Evolutionary conservation across 805 yeast genomes (phyloP).

Genomic region (Candida maris): DNA sequence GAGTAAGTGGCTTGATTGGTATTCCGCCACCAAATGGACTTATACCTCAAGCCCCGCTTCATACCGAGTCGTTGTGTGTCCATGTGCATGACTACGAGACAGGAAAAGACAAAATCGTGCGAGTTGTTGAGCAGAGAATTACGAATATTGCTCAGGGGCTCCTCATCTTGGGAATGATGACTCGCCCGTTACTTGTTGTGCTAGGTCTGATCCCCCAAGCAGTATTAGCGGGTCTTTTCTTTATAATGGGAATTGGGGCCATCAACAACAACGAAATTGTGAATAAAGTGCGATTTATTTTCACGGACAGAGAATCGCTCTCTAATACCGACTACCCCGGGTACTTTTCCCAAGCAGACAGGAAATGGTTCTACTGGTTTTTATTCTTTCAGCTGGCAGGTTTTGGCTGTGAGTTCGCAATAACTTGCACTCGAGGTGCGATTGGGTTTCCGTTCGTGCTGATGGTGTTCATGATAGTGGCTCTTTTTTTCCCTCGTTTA

Average conservation of each 20-base stretch:
- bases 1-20: conserved; percentile 81
- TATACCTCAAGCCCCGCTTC: conserved; percentile 96
- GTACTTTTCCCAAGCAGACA: conserved; percentile 26
- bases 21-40: conserved; percentile 95
- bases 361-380: conserved; percentile 54
- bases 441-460: conserved; percentile 91
- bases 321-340: conserved; percentile 16
- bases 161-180: conserved; percentile 81
- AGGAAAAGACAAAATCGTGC: conserved; percentile 32
- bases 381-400: conserved; percentile 59
- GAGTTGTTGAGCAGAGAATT: conserved; percentile 85
- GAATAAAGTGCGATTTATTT: conserved; percentile 56
- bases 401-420: conserved; percentile 76
- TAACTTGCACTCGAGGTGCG: conserved; percentile 84
- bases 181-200: conserved; percentile 78
- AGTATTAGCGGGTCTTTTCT: conserved; percentile 86
- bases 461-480: conserved; percentile 63
- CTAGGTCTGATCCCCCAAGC: conserved; percentile 88
- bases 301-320: conserved; percentile 49
- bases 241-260: conserved; percentile 88
- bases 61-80: conserved; percentile 72
- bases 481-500: conserved; percentile 57
- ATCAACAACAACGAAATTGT: conserved; percentile 64
- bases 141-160: conserved; percentile 85
- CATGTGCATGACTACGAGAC: conserved; percentile 36